Evolutionary conservation across 2,329 filamentous ascomycete genomes (phyloP).

Genomic region (Phyllosticta citrichinensis): DNA sequence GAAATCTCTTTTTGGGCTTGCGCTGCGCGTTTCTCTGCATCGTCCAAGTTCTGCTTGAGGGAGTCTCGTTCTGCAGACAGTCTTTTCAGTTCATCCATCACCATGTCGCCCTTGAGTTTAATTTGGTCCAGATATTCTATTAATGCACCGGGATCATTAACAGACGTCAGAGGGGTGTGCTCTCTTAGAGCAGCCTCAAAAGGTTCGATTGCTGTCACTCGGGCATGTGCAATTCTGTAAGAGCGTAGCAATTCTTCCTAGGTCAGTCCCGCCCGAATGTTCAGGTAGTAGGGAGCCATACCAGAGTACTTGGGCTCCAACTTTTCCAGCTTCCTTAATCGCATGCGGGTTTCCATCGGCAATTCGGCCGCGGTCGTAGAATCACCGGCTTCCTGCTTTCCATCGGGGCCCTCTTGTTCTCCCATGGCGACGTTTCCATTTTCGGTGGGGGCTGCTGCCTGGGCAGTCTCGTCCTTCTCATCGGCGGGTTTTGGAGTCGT

Average conservation of each 20-base stretch:
- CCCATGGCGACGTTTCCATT: conserved; percentile 22
- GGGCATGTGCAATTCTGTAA: conserved; percentile 81
- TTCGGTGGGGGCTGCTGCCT: conserved; percentile 11
- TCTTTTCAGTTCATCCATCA: conserved; percentile 84
- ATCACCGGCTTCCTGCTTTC: conserved; percentile 18
- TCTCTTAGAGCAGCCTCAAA: conserved; percentile 89
- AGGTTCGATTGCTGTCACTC: conserved; percentile 77
- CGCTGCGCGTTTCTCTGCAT: conserved; percentile 53
- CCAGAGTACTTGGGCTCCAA: conserved; percentile 80
- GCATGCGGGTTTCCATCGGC: conserved; percentile 62
- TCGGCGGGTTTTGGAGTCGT: conserved; percentile 47
- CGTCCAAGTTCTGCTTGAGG: conserved; percentile 65
- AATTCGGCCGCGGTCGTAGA: conserved; percentile 43
- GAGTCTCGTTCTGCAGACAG: conserved; percentile 74
- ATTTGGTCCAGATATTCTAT: conserved; percentile 85
- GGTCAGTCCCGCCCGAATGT: not conserved
- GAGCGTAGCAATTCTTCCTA: conserved; percentile 71
- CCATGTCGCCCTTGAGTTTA: conserved; percentile 79
- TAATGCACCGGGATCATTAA: conserved; percentile 72
- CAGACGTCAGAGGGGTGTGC: conserved; percentile 82
- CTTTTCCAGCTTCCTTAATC: conserved; percentile 78
- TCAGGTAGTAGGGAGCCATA: conserved; percentile 26
- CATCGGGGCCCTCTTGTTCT: conserved; percentile 20
- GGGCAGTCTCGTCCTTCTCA: conserved; percentile 22
- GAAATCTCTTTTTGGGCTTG: conserved; percentile 55